Percentiles rank a stretch among this genome's conserved stretches.
Evolutionary conservation across 1,284 basidiomycete species (phyloP).

Genomic region (Trichosporon sp.): DNA sequence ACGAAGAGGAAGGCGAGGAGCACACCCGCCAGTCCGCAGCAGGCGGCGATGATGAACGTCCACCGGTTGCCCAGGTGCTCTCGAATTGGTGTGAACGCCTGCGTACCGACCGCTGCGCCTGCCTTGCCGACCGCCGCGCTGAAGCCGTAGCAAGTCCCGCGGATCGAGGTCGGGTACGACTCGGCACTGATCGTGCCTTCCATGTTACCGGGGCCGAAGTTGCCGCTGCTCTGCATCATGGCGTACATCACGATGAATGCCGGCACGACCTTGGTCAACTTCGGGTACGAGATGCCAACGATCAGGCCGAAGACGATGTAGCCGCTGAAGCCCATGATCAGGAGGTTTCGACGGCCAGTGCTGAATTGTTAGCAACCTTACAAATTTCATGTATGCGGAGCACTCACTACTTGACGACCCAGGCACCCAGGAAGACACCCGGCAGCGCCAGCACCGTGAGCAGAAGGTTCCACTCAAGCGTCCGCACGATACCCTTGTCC

Average conservation of each 20-base stretch:
- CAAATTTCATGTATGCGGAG: background rate
- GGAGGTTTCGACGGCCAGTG: constrained; percentile 37
- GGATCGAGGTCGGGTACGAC: constrained; percentile 62
- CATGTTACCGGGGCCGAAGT: constrained; percentile 69
- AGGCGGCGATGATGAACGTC: constrained; percentile 39
- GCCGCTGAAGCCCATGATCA: constrained; percentile 52
- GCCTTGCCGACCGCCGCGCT: constrained; percentile 63
- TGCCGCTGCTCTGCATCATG: constrained; percentile 52
- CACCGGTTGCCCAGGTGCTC: constrained; percentile 33
- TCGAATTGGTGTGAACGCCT: constrained; percentile 56
- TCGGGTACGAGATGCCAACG: constrained; percentile 62
- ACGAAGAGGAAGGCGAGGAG: constrained; percentile 43
- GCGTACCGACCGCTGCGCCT: constrained; percentile 69
- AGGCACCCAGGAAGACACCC: constrained; percentile 59
- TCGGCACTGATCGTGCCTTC: constrained; percentile 56
- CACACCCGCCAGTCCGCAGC: constrained; percentile 39
- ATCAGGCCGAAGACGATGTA: constrained; percentile 64
- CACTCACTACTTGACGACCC: constrained; percentile 54
- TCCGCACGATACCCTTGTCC: constrained; percentile 52
- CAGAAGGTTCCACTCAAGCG: constrained; percentile 59
- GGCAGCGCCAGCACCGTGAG: constrained; percentile 64
- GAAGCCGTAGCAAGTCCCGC: constrained; percentile 63
- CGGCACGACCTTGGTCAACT: constrained; percentile 60
- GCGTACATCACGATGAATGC: constrained; percentile 23
- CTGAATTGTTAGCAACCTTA: constrained; percentile 8